phyloP scores from a whole-genome alignment of 2,329 filamentous ascomycete genomes.

The Moelleriella libera region DNA sequence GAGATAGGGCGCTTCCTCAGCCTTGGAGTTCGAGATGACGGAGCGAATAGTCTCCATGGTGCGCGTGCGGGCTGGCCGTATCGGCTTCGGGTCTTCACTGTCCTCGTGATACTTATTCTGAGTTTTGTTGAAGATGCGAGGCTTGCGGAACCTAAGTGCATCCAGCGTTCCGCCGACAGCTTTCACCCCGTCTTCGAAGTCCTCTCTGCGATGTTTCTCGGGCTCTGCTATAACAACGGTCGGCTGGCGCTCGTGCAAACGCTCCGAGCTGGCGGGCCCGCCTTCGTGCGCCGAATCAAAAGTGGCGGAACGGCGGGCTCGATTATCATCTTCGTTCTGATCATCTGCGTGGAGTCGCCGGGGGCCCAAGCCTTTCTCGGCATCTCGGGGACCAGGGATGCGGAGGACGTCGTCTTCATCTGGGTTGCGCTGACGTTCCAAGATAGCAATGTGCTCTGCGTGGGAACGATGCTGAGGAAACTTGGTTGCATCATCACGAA shows the following conservation, averaged over 20 bases:
- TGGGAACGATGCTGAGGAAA: constrained; percentile 38
- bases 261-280: constrained; percentile 8
- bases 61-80: constrained; percentile 20
- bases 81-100: constrained; percentile 11
- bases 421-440: constrained; percentile 70
- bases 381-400: constrained; percentile 85
- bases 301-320: constrained; percentile 10
- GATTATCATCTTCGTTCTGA: constrained; percentile 20
- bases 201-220: constrained; percentile 21
- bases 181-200: constrained; percentile 26
- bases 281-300: constrained; percentile 12
- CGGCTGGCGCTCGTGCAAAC: constrained; percentile 25
- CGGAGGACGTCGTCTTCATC: constrained; percentile 62
- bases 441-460: constrained; percentile 75
- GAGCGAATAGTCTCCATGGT: constrained; percentile 47
- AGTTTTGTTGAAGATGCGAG: constrained; percentile 21
- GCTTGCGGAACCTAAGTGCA: constrained; percentile 28
- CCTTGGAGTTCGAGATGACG: constrained; percentile 37
- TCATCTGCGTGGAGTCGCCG: constrained; percentile 30
- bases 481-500: constrained; percentile 32
- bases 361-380: constrained; percentile 67
- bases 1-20: constrained; percentile 68
- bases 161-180: constrained; percentile 24
- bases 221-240: constrained; percentile 58
- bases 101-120: constrained; percentile 25